Evolutionary conservation across 148 eudicot genomes (phyloP).

Genomic region (Camellia japonica): DNA sequence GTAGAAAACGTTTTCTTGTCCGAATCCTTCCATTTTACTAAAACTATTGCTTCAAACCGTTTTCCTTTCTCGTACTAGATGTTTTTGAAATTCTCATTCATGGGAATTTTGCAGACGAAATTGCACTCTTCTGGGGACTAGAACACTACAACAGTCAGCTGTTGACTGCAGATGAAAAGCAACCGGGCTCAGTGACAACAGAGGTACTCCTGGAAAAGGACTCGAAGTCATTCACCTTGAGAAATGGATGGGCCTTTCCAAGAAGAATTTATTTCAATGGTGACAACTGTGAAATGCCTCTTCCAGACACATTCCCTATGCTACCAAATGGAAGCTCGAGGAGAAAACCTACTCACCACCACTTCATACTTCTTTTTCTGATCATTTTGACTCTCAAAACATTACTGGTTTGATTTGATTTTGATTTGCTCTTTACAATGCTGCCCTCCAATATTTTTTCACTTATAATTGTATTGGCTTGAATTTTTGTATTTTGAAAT

Average conservation of each 20-base stretch:
- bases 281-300: slow-evolving; percentile 44
- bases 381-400: slow-evolving; percentile 2
- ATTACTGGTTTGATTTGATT: neutral
- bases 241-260: slow-evolving; percentile 46
- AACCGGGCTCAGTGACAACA: slow-evolving; percentile 40
- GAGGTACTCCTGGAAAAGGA: slow-evolving; percentile 44
- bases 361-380: slow-evolving; percentile 12
- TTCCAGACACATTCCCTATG: slow-evolving; percentile 34
- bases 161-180: slow-evolving; percentile 26
- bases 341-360: slow-evolving; percentile 7
- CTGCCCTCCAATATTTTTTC: neutral
- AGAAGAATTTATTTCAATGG: slow-evolving; percentile 44
- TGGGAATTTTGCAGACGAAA: slow-evolving; percentile 32
- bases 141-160: slow-evolving; percentile 28
- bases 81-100: neutral
- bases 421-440: neutral
- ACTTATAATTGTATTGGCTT: neutral
- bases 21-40: too few species aligned
- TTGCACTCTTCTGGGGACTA: slow-evolving; percentile 45
- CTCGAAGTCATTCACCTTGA: slow-evolving; percentile 29
- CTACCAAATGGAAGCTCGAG: slow-evolving; percentile 35
- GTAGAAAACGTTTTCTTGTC: too few species aligned
- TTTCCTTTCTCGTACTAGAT: neutral
- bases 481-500: neutral
- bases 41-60: neutral